Base-by-base conservation (phyloP, 2,329 filamentous ascomycete species). In the Talaromyces piceae region DNA sequence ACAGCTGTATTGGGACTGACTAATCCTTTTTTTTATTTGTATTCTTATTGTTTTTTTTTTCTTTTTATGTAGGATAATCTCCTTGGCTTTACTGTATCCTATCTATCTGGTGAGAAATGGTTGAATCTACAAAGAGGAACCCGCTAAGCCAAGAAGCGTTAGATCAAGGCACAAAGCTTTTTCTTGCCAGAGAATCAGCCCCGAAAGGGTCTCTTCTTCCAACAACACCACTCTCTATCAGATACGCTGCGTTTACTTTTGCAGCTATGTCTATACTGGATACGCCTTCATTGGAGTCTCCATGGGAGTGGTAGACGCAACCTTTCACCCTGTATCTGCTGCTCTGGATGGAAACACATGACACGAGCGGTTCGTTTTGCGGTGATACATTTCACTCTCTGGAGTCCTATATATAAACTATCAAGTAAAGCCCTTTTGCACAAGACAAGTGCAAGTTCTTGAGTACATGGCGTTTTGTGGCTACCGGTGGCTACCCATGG, bases 301-400 rank as follows among this genome's bases (percentile, higher is more conserved):
- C 65, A 63, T 64, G 59, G 64, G 79, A 77, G 82, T 79, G 83
- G 78, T 68, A 87, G 82, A 87, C 72, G 60, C 69, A 80, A 70
- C 61, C 61, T 64, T 69, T 80, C 84, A 77, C 81, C 83, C 83
- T 84, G 86, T 89, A 89, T 89, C 86, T 89, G 84, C 86, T 87
- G 83, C 85, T 83, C 83, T 87, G 79, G 85, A 89, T 83, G 71
- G 62, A 59, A 55, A 65, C 71, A 74, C 76, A 76, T 88, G 86
- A 88, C 80, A 82, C 83, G 83, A 73, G 85, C 83, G 77, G 86
- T 85, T 89, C 86, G 86, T 76, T 20, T 87, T 83, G 82, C 65
- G 82, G 83, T 79, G 83, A 82, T 80, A 88, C 83, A 88, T 69
- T 65, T 57, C 60, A 58, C 53, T 58, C 55, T 56, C 11, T 43